A percentile compares a stretch with the other conserved stretches of the same genome.
phyloP scores from a whole-genome alignment of 2,329 filamentous ascomycete genomes.

The Laburnicola sp. region DNA sequence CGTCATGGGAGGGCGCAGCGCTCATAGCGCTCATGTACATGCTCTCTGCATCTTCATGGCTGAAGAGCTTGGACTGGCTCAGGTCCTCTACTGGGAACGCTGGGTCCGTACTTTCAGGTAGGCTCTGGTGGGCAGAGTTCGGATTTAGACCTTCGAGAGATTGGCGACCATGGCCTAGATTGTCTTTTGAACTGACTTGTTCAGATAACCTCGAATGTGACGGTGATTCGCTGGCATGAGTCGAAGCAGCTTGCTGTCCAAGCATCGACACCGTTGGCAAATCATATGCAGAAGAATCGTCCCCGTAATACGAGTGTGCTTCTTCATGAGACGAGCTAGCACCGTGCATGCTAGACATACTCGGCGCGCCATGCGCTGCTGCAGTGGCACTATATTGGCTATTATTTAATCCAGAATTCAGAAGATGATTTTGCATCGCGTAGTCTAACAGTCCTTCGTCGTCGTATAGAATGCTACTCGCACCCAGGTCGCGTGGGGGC shows the following conservation, averaged over 20 bases:
- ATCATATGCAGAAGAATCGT: slow-evolving; percentile 21
- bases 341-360: slow-evolving; percentile 14
- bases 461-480: slow-evolving; percentile 38
- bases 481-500: slow-evolving; percentile 22
- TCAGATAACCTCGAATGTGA: slow-evolving; percentile 16
- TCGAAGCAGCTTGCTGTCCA: slow-evolving; percentile 20
- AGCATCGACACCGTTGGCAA: slow-evolving; percentile 29
- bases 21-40: slow-evolving; percentile 79
- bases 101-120: neutral
- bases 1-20: slow-evolving; percentile 33
- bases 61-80: slow-evolving; percentile 67
- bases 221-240: slow-evolving; percentile 11
- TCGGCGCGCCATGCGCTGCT: neutral
- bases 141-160: slow-evolving; percentile 8
- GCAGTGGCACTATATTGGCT: neutral
- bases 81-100: slow-evolving; percentile 28
- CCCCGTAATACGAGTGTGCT: slow-evolving; percentile 16
- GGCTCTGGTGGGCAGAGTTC: slow-evolving; percentile 2
- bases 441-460: slow-evolving; percentile 42
- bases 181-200: slow-evolving; percentile 12
- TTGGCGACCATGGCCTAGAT: slow-evolving; percentile 20
- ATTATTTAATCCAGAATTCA: slow-evolving; percentile 31
- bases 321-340: slow-evolving; percentile 18
- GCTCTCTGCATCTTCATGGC: slow-evolving; percentile 78
- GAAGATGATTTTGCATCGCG: slow-evolving; percentile 37